phyloP scores from a whole-genome alignment of 2,329 filamentous ascomycete species.

The Ophiostoma sp. region DNA sequence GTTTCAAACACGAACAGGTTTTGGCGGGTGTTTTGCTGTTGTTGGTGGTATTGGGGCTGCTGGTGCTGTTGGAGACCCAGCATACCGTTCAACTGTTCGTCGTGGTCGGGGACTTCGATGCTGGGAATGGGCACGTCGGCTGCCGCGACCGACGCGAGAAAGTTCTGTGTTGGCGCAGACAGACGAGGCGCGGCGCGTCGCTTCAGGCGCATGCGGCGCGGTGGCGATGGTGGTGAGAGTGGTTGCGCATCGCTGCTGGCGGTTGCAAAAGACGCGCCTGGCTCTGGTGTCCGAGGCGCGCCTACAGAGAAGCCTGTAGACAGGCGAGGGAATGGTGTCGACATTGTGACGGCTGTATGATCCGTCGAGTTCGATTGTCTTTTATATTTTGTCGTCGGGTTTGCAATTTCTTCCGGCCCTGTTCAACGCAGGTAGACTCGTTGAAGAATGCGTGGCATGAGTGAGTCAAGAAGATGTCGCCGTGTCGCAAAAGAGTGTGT shows the following conservation, averaged over 20 bases:
- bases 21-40: background rate
- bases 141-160: slow-evolving; percentile 61
- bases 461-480: slow-evolving; percentile 1
- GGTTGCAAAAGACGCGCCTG: slow-evolving; percentile 33
- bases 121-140: slow-evolving; percentile 61
- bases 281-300: slow-evolving; percentile 52
- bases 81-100: slow-evolving; percentile 21
- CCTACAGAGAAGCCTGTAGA: slow-evolving; percentile 41
- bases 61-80: background rate
- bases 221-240: slow-evolving; percentile 49
- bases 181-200: slow-evolving; percentile 48
- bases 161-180: slow-evolving; percentile 57
- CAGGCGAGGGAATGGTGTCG: slow-evolving; percentile 43
- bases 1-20: slow-evolving; percentile 23
- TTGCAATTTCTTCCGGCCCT: background rate
- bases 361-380: background rate
- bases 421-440: slow-evolving; percentile 16
- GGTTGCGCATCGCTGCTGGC: slow-evolving; percentile 35
- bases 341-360: slow-evolving; percentile 35
- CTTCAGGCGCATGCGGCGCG: slow-evolving; percentile 51
- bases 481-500: background rate
- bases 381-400: background rate
- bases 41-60: slow-evolving; percentile 1
- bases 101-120: slow-evolving; percentile 52
- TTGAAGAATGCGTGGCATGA: slow-evolving; percentile 16